Conservation (phyloP, 2,329 filamentous ascomycete species). For the Hymenoscyphus scutula region DNA sequence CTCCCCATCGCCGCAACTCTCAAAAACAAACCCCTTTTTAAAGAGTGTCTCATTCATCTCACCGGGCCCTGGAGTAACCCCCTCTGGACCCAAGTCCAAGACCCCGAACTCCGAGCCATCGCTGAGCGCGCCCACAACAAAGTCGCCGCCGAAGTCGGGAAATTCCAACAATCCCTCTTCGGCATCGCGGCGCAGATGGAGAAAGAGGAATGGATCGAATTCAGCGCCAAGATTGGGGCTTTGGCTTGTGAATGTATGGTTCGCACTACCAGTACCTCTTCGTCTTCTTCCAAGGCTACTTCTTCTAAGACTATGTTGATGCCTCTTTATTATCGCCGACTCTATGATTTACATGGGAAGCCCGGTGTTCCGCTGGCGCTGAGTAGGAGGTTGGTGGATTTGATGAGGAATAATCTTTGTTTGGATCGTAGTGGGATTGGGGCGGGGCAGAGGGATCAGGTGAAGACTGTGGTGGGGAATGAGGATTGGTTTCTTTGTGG, state of each 20-base stretch:
- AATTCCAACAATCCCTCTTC: background rate
- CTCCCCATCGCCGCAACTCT: background rate
- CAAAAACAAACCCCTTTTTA: background rate
- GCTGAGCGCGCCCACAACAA: background rate
- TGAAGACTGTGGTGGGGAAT: background rate
- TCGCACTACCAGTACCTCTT: background rate
- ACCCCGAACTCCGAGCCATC: background rate
- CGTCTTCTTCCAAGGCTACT: background rate
- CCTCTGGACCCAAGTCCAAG: background rate
- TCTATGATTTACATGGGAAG: background rate
- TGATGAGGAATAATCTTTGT: background rate
- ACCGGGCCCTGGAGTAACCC: background rate
- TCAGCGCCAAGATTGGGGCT: background rate
- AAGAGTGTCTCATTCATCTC: background rate
- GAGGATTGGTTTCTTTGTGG: conserved; percentile 1
- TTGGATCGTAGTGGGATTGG: background rate
- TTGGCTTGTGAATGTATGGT: background rate
- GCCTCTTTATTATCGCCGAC: background rate
- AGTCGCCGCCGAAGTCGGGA: background rate
- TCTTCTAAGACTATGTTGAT: background rate
- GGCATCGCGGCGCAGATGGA: background rate
- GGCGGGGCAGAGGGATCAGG: background rate
- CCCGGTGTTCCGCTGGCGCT: background rate
- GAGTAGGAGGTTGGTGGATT: background rate
- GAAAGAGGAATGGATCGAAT: background rate